phyloP scores from a whole-genome alignment of 1,284 basidiomycete species.

The Macrocystidia cucumis region DNA sequence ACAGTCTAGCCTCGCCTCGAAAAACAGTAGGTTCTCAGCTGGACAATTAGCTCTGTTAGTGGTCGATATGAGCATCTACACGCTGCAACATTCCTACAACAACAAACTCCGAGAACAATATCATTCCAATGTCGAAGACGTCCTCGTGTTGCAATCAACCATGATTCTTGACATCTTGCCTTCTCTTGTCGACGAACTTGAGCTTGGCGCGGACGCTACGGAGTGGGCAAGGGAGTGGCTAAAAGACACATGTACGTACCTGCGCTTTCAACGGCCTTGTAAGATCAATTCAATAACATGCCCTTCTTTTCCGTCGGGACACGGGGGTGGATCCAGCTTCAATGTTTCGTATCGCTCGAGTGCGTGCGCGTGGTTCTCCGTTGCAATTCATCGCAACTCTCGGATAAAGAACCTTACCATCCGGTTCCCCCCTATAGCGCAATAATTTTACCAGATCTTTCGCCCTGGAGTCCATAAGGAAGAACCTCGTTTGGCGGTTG shows the following conservation, averaged over 20 bases:
- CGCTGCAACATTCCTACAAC: constrained; percentile 30
- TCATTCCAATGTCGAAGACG: constrained; percentile 33
- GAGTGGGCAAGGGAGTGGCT: constrained; percentile 54
- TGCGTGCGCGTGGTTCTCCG: constrained; percentile 27
- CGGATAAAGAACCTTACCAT: constrained; percentile 11
- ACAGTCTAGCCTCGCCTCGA: too few species aligned
- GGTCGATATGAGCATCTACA: constrained; percentile 24
- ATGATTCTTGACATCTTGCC: constrained; percentile 50
- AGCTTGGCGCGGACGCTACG: constrained; percentile 34
- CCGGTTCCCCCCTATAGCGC: constrained; percentile 40
- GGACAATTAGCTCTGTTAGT: constrained; percentile 2
- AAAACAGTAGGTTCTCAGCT: too few species aligned
- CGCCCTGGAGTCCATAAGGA: constrained; percentile 50
- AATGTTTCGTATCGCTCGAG: constrained; percentile 59
- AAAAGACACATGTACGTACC: constrained; percentile 47
- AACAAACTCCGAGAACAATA: constrained; percentile 36
- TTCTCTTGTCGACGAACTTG: constrained; percentile 48
- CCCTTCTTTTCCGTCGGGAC: constrained; percentile 4
- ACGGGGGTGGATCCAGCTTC: constrained; percentile 40
- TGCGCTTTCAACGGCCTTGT: constrained; percentile 7
- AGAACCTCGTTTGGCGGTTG: constrained; percentile 53
- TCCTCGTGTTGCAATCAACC: constrained; percentile 38
- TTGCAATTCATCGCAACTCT: constrained; percentile 6
- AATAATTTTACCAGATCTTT: constrained; percentile 60
- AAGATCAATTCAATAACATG: constrained; percentile 3